These are phyloP conservation scores for Phaeosphaeria sp. DNA, from an alignment of 2,329 filamentous ascomycete genomes.

Conservation along the genomic window DNA sequence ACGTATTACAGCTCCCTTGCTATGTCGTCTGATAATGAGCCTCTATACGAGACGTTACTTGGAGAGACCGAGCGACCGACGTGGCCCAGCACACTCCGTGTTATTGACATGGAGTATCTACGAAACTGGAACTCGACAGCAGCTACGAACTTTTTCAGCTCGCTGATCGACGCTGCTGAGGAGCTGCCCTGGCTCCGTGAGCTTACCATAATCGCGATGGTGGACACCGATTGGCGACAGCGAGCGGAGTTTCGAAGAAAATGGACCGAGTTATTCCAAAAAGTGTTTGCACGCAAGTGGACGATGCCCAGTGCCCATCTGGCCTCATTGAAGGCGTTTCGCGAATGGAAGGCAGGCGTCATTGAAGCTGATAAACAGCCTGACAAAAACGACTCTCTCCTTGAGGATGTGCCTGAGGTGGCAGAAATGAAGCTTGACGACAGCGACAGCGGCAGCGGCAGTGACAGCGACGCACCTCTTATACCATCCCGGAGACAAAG, in stretches of 20 bases:
- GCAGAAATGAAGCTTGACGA: slow-evolving; percentile 10
- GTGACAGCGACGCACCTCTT: slow-evolving; percentile 39
- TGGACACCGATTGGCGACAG: slow-evolving; percentile 81
- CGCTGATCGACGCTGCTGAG: slow-evolving; percentile 74
- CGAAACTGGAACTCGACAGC: slow-evolving; percentile 74
- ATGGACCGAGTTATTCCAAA: slow-evolving; percentile 75
- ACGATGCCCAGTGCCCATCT: slow-evolving; percentile 54
- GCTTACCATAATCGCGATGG: slow-evolving; percentile 72
- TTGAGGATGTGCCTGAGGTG: slow-evolving; percentile 15
- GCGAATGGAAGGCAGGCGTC: slow-evolving; percentile 35
- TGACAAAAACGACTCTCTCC: slow-evolving; percentile 32
- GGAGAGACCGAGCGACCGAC: slow-evolving; percentile 68
- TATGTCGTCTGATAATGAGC: slow-evolving; percentile 74
- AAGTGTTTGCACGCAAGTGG: slow-evolving; percentile 66
- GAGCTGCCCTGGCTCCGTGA: slow-evolving; percentile 71
- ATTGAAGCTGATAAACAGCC: slow-evolving; percentile 5
- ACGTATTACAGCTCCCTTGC: slow-evolving; percentile 76
- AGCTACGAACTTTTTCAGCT: slow-evolving; percentile 79
- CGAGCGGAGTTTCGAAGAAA: slow-evolving; percentile 78
- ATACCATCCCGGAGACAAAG: slow-evolving; percentile 22
- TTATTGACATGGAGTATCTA: slow-evolving; percentile 77
- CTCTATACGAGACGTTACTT: slow-evolving; percentile 74
- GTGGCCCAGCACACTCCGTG: slow-evolving; percentile 77
- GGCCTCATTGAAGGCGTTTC: slow-evolving; percentile 52
- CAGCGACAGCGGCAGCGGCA: slow-evolving; percentile 32